Conservation (phyloP, 306 rosid species). For the Leucaena leucocephala region DNA sequence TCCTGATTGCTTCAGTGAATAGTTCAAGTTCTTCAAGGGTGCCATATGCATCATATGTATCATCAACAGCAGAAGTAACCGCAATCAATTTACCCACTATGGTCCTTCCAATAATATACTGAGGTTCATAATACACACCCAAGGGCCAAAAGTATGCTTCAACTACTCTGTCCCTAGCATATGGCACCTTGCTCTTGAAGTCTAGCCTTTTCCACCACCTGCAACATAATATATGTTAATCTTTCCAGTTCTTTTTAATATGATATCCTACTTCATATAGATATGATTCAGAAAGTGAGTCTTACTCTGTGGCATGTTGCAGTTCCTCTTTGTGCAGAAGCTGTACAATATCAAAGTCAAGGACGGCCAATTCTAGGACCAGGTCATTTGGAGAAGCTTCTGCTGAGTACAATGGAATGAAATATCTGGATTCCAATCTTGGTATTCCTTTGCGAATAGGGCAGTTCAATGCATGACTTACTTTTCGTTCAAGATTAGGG, state of each 20-base stretch:
- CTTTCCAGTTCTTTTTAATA: not conserved
- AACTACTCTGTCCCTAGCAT: not conserved
- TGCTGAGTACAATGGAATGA: not conserved
- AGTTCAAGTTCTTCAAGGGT: constrained; percentile 3
- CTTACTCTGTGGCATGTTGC: not conserved
- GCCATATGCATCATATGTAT: constrained; percentile 6
- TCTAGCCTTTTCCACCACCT: constrained; percentile 5
- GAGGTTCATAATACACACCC: constrained; percentile 2
- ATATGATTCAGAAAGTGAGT: not conserved
- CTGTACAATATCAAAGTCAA: not conserved
- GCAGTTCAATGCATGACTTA: not conserved
- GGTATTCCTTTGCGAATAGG: not conserved
- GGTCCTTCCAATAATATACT: not conserved
- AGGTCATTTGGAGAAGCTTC: not conserved
- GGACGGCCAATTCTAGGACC: not conserved
- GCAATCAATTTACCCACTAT: not conserved
- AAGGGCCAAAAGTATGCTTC: not conserved
- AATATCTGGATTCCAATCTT: not conserved
- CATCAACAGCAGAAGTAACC: not conserved
- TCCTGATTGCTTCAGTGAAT: not conserved
- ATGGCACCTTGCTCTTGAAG: not conserved
- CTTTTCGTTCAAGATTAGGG: not conserved
- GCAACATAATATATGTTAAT: not conserved
- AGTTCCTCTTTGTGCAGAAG: not conserved
- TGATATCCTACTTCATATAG: not conserved